Conservation (phyloP, 345 rosid species). For the Citrus reticulata region DNA sequence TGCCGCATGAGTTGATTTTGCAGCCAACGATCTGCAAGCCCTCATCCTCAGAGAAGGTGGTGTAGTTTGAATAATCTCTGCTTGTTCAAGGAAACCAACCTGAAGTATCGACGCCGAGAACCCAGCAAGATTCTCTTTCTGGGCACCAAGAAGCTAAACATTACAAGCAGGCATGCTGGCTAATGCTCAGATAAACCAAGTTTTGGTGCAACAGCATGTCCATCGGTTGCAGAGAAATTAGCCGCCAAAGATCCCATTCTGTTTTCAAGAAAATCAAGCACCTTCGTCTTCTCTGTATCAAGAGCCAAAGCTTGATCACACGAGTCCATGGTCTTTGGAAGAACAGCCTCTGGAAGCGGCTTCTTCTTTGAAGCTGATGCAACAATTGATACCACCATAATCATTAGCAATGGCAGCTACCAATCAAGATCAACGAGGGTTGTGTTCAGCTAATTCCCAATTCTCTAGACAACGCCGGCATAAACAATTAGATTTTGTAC, state of each 20-base stretch:
- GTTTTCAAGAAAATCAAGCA: slow-evolving; percentile 84
- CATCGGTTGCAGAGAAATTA: slow-evolving; percentile 42
- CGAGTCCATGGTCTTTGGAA: background rate
- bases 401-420: too few relatives aligned
- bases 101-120: too few relatives aligned
- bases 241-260: slow-evolving; percentile 95
- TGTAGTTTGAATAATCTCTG: too few relatives aligned
- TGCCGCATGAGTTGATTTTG: too few relatives aligned
- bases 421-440: background rate
- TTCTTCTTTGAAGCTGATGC: background rate
- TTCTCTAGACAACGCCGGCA: background rate
- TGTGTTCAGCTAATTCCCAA: background rate
- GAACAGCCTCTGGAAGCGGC: background rate
- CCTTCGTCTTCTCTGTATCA: slow-evolving; percentile 71
- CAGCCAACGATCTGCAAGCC: too few relatives aligned
- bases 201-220: too few relatives aligned
- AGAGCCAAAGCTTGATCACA: slow-evolving; percentile 80
- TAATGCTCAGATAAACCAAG: too few relatives aligned
- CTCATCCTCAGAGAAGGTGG: too few relatives aligned
- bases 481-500: background rate
- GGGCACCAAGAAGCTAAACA: too few relatives aligned
- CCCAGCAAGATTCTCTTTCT: too few relatives aligned
- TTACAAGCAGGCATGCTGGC: too few relatives aligned
- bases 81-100: too few relatives aligned
- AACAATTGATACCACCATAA: background rate